These are phyloP conservation scores for Acacia confusa DNA, from an alignment of 306 rosid genomes.

Conservation along the genomic window DNA sequence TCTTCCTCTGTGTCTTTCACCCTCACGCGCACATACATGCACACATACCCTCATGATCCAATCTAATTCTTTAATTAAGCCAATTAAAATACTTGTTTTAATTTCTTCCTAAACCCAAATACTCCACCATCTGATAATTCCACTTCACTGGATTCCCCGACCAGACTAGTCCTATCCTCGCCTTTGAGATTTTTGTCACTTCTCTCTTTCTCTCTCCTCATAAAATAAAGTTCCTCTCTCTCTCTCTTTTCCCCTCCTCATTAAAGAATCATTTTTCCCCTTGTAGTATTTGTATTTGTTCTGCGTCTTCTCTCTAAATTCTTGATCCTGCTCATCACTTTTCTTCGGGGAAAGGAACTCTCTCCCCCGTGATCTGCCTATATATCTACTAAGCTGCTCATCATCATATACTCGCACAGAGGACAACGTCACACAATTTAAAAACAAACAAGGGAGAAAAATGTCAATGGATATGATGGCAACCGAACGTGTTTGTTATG, in stretches of 20 bases:
- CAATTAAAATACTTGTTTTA: conserved; percentile 29
- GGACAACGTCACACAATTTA: conserved; percentile 15
- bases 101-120: conserved; percentile 34
- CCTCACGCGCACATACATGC: conserved; percentile 31
- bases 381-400: conserved; percentile 13
- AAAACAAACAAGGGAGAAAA: conserved; percentile 26
- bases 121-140: conserved; percentile 44
- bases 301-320: conserved; percentile 33
- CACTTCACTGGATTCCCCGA: conserved; percentile 65
- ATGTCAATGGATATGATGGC: conserved; percentile 93
- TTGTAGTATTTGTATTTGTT: not conserved
- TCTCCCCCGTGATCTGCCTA: conserved; percentile 43
- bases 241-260: conserved; percentile 5
- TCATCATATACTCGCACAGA: conserved; percentile 11
- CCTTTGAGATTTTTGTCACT: conserved; percentile 58
- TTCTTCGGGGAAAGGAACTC: conserved; percentile 35
- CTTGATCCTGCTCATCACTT: conserved; percentile 34
- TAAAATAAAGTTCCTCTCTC: not conserved
- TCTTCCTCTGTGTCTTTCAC: conserved; percentile 27
- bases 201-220: conserved; percentile 34
- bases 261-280: conserved; percentile 18
- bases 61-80: too few species aligned
- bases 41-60: too few species aligned
- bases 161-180: conserved; percentile 91
- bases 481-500: conserved; percentile 97